These are phyloP conservation scores for Akanthomyces muscarius DNA, from an alignment of 2,329 filamentous ascomycete genomes.

Conservation along the genomic window DNA sequence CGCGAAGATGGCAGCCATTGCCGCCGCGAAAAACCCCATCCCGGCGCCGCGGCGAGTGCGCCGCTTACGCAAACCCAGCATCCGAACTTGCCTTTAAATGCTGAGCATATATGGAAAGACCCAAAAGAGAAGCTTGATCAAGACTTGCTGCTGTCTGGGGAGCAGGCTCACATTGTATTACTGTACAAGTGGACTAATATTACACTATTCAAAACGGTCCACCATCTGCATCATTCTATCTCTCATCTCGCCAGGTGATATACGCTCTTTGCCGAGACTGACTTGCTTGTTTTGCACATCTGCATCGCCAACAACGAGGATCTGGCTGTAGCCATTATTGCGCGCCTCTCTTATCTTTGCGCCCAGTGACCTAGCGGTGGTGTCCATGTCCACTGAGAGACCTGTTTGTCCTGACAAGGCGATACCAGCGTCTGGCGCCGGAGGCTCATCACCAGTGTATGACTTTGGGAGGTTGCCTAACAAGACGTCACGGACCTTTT, in stretches of 20 bases:
- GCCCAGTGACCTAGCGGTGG: conserved; percentile 55
- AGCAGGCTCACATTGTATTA: background rate
- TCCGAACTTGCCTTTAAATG: background rate
- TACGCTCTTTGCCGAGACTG: conserved; percentile 36
- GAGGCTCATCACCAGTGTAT: conserved; percentile 33
- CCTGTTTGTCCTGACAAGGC: conserved; percentile 51
- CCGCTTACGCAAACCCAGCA: conserved; percentile 1
- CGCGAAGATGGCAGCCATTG: background rate
- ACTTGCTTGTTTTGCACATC: conserved; percentile 59
- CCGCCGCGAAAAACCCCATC: background rate
- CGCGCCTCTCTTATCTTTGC: conserved; percentile 73
- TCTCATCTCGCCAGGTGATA: conserved; percentile 44
- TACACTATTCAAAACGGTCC: conserved; percentile 43
- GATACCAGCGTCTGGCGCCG: conserved; percentile 32
- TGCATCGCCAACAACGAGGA: conserved; percentile 67
- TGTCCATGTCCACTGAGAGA: conserved; percentile 68
- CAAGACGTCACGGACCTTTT: conserved; percentile 45
- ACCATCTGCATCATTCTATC: conserved; percentile 43
- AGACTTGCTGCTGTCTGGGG: background rate
- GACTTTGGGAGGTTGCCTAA: conserved; percentile 40
- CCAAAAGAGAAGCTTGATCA: background rate
- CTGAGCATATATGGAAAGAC: background rate
- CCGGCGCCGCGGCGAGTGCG: conserved; percentile 7
- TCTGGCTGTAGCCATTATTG: conserved; percentile 65
- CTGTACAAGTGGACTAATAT: conserved; percentile 9